Percentiles rank a stretch among this genome's conserved stretches.
These are phyloP conservation scores for Primulina huaijiensis DNA, from an alignment of 257 asterid genomes.

Conservation along the genomic window DNA sequence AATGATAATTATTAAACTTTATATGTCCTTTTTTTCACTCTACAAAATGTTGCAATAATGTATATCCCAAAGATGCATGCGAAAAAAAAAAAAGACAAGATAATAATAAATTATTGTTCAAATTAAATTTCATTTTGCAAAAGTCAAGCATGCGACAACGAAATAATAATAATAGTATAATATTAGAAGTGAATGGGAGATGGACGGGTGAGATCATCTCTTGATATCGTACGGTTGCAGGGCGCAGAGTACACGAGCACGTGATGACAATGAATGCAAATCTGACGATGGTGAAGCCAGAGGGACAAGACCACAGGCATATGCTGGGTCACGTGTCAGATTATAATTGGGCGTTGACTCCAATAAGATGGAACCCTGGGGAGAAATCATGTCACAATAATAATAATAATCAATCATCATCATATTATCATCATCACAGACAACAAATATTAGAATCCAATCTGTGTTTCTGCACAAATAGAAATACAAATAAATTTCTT, in stretches of 20 bases:
- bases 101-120: too few relatives aligned
- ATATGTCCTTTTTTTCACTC: not conserved
- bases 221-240: conserved; percentile 4
- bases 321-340: conserved; percentile 11
- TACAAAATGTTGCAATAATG: not conserved
- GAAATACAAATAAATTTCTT: not conserved
- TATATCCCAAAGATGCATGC: not conserved
- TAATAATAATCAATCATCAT: not conserved
- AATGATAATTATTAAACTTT: not conserved
- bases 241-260: conserved; percentile 9
- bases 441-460: not conserved
- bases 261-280: conserved; percentile 27
- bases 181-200: not conserved
- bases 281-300: conserved; percentile 1
- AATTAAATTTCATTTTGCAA: too few relatives aligned
- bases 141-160: too few relatives aligned
- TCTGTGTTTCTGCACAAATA: not conserved
- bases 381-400: conserved; percentile 10
- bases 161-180: too few relatives aligned
- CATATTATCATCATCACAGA: not conserved
- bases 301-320: not conserved
- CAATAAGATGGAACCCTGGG: conserved; percentile 3
- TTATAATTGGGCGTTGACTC: conserved; percentile 2
- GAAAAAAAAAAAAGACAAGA: too few relatives aligned
- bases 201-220: conserved; percentile 8